Percentiles rank a stretch among this genome's conserved stretches.
Conservation (phyloP, 768 basidiomycete species). For the Pulveroboletus frians region DNA sequence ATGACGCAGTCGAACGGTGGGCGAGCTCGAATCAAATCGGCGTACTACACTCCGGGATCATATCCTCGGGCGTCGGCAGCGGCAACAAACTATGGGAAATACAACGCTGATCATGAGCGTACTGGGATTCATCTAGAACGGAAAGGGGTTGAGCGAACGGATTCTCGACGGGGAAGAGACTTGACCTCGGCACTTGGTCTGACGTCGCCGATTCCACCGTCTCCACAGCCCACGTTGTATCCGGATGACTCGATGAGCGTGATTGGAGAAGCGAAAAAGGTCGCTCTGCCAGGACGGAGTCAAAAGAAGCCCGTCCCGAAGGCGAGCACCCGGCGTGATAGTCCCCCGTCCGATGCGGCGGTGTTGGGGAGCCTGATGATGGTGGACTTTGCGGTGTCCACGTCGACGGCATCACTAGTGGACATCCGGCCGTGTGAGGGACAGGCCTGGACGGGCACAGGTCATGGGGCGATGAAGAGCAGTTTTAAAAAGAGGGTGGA, state of each 20-base stretch:
- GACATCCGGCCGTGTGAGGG: conserved; percentile 27
- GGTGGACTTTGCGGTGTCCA: conserved; percentile 46
- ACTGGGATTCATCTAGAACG: conserved; percentile 28
- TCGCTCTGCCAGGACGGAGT: conserved; percentile 21
- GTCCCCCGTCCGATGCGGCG: conserved; percentile 36
- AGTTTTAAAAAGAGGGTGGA: conserved; percentile 34
- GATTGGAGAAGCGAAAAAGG: conserved; percentile 36
- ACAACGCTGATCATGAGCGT: conserved; percentile 31
- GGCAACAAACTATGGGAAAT: conserved; percentile 32
- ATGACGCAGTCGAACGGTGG: conserved; percentile 38
- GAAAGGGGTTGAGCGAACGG: conserved; percentile 33
- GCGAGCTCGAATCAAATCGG: conserved; percentile 63
- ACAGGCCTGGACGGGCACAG: conserved; percentile 2
- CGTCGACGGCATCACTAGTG: conserved; percentile 31
- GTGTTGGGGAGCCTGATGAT: conserved; percentile 58
- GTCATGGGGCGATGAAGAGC: conserved; percentile 8
- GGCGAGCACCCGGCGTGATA: conserved; percentile 14
- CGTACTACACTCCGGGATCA: conserved; percentile 53
- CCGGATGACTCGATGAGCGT: conserved; percentile 72
- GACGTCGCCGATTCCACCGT: conserved; percentile 35
- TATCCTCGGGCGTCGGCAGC: conserved; percentile 52
- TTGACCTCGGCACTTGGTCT: conserved; percentile 38
- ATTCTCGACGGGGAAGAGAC: conserved; percentile 40
- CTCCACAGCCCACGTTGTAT: conserved; percentile 60
- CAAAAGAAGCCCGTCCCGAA: conserved; percentile 34